Evolutionary conservation across 1,139 yeast species (phyloP).

Genomic region (Arxiozyma bovina): DNA sequence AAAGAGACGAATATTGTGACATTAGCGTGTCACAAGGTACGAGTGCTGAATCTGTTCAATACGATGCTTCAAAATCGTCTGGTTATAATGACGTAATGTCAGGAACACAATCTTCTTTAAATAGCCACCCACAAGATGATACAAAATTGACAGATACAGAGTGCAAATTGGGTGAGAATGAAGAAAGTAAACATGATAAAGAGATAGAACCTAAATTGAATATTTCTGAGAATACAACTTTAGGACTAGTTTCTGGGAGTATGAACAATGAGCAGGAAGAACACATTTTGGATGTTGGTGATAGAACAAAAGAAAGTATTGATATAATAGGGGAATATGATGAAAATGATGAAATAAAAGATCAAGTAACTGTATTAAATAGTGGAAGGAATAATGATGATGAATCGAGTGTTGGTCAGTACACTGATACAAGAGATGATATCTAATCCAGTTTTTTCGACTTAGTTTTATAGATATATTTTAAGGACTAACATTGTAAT

Average conservation of each 20-base stretch:
- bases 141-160: not conserved
- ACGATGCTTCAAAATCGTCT: not conserved
- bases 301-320: conserved; percentile 1
- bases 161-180: not conserved
- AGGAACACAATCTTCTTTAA: not conserved
- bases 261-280: not conserved
- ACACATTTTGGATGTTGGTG: conserved; percentile 1
- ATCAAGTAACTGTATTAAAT: not conserved
- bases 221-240: not conserved
- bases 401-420: not conserved
- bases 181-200: not conserved
- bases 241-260: not conserved
- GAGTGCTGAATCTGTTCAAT: not conserved
- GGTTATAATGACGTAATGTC: not conserved
- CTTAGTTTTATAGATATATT: not conserved
- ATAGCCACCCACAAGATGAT: not conserved
- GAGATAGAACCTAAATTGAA: not conserved
- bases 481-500: not conserved
- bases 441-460: not conserved
- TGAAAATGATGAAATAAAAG: not conserved
- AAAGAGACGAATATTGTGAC: not conserved
- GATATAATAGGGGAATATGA: conserved; percentile 7
- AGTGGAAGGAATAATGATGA: not conserved
- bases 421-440: conserved; percentile 1
- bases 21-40: not conserved